phyloP scores from a whole-genome alignment of 2,329 filamentous ascomycete species.

The Fusarium devonianum region DNA sequence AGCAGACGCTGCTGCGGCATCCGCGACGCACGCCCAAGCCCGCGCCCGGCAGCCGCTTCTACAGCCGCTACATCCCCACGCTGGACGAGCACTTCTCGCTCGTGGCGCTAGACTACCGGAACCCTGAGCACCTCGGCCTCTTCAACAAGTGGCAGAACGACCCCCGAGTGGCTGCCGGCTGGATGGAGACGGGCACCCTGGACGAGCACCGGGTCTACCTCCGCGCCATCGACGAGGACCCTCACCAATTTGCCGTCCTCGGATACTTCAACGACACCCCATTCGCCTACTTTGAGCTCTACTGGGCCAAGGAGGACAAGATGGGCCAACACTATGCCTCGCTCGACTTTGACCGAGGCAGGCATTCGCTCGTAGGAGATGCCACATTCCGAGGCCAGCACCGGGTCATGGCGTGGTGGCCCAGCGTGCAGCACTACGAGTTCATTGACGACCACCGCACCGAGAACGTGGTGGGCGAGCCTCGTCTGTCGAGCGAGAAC shows the following conservation, averaged over 20 bases:
- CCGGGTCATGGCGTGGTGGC: conserved; percentile 67
- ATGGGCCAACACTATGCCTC: conserved; percentile 64
- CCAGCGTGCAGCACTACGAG: conserved; percentile 66
- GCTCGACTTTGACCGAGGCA: conserved; percentile 64
- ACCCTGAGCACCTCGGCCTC: conserved; percentile 67
- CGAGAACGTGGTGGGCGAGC: conserved; percentile 69
- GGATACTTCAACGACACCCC: conserved; percentile 72
- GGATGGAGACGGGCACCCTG: conserved; percentile 77
- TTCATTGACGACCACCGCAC: conserved; percentile 68
- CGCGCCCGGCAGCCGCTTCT: conserved; percentile 68
- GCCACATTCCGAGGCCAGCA: conserved; percentile 66
- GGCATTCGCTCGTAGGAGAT: conserved; percentile 65
- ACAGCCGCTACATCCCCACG: conserved; percentile 78
- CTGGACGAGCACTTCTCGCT: conserved; percentile 77
- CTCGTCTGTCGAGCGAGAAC: conserved; percentile 71
- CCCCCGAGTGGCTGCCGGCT: conserved; percentile 76
- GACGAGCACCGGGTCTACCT: conserved; percentile 77
- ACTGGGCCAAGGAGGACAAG: conserved; percentile 57
- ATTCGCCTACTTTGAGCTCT: conserved; percentile 80
- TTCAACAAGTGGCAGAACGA: conserved; percentile 85
- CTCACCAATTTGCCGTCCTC: conserved; percentile 72
- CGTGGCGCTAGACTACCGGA: conserved; percentile 69
- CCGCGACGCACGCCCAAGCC: conserved; percentile 74
- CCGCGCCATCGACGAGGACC: conserved; percentile 69
- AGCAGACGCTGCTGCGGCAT: conserved; percentile 58